Base-by-base conservation (phyloP, 139 green algal genomes). In the Tetradesmus lagerheimii region DNA sequence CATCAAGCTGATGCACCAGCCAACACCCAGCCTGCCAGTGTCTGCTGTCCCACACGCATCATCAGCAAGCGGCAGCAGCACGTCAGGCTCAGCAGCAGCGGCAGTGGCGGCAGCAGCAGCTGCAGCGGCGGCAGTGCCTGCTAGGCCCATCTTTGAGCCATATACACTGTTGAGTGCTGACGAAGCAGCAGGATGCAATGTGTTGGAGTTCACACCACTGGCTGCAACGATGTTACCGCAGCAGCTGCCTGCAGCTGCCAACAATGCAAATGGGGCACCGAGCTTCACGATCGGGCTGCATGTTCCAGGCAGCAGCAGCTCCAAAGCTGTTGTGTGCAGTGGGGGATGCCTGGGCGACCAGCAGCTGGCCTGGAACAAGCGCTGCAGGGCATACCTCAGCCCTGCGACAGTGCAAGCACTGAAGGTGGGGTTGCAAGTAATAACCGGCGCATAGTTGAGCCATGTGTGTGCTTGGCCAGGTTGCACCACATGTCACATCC, bases 171-270 rank as follows among this genome's bases (percentile, higher is more conserved):
- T 90, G 20, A 74, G 34, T 29, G 31, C 43, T 14, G 86, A 50
- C 15, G 74, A 90, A 12, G 86, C 74, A 71, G 43, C 74, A 35
- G 47, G 18, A 41, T 90, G 75, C 86, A 90, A 90, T 38, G 86
- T 84, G 23, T 15, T 90, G 8, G 43, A 84, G 71, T 38, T 90
- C 20, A 37, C 45, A 5, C 45, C 86, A 3, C 74, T 84, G 45
- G 25, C 75, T n/a, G 45, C 74, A 34, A 14, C 8, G 1, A 74
- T 75, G 2, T 2, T 80, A 20, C 84, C 84, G n/a, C 34, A 41
- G 14, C 29, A 84, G 34, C 45, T 84, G 43, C 11, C 75, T 25
- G 25, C 38, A 80, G 86, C 76, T 39, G 37, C 34, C 20, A 29
- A 67, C n/a, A 29, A 4, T 34, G 76, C 50, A 4, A 43, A 41